A percentile compares a stretch with the other conserved stretches of the same genome.
phyloP scores from a whole-genome alignment of 2,329 filamentous ascomycete species.

The Dactylellina leptospora region DNA sequence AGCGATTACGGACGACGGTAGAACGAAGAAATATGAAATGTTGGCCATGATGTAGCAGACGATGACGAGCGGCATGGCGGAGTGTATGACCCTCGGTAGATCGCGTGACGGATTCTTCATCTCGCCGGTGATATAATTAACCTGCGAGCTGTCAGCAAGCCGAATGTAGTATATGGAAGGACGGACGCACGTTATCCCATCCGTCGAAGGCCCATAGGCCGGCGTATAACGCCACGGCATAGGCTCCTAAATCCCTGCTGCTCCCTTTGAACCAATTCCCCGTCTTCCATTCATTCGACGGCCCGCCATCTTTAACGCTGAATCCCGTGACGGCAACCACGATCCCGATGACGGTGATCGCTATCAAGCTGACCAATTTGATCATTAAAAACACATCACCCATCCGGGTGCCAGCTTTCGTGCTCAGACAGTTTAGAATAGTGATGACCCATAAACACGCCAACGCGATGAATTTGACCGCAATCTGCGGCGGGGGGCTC shows the following conservation, averaged over 20 bases:
- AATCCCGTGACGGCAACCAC: slow-evolving; percentile 87
- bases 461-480: slow-evolving; percentile 87
- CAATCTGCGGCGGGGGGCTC: slow-evolving; percentile 80
- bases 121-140: slow-evolving; percentile 96
- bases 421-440: slow-evolving; percentile 88
- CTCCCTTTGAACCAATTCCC: slow-evolving; percentile 87
- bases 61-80: slow-evolving; percentile 93
- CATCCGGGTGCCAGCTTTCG: slow-evolving; percentile 82
- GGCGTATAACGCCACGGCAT: slow-evolving; percentile 93
- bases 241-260: slow-evolving; percentile 70
- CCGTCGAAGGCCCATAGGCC: slow-evolving; percentile 98
- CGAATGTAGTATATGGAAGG: background rate
- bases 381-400: slow-evolving; percentile 96
- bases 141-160: slow-evolving; percentile 65
- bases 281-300: slow-evolving; percentile 85
- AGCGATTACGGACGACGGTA: slow-evolving; percentile 81
- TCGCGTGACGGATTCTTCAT: slow-evolving; percentile 91
- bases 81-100: slow-evolving; percentile 93
- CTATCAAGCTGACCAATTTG: slow-evolving; percentile 89
- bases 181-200: slow-evolving; percentile 86
- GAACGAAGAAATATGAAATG: slow-evolving; percentile 90
- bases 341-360: slow-evolving; percentile 85
- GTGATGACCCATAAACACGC: slow-evolving; percentile 79
- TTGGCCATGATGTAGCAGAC: slow-evolving; percentile 89
- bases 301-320: slow-evolving; percentile 73